Percentiles rank a stretch among this genome's conserved stretches.
Evolutionary conservation across 192 early-diverging fungal species (phyloP).

Genomic region (Mortierella alpina): DNA sequence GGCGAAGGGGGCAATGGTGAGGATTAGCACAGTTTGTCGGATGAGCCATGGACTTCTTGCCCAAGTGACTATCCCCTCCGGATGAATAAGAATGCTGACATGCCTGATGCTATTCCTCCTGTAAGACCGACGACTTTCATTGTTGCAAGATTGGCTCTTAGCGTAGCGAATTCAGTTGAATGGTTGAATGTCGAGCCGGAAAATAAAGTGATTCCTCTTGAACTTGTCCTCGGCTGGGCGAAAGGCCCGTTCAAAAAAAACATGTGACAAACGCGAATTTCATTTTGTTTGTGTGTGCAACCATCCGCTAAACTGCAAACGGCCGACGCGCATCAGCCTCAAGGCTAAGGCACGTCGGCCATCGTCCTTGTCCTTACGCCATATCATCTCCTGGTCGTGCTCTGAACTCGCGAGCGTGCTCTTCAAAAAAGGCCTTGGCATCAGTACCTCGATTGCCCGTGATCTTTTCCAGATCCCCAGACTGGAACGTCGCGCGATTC

Average conservation of each 20-base stretch:
- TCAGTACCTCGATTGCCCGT: conserved; percentile 18
- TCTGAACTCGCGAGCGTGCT: conserved; percentile 19
- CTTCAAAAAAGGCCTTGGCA: conserved; percentile 27
- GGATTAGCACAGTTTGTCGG: neutral
- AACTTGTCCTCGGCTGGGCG: neutral
- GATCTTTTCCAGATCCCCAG: conserved; percentile 43
- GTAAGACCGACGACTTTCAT: conserved; percentile 96
- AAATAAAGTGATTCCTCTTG: neutral
- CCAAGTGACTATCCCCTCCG: too few species aligned
- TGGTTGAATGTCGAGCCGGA: neutral
- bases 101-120: conserved; percentile 92
- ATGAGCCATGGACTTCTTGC: neutral
- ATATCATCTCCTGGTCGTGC: neutral
- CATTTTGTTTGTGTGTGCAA: too few species aligned
- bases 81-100: neutral
- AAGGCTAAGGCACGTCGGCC: too few species aligned
- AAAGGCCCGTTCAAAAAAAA: neutral
- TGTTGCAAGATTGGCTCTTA: neutral
- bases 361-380: neutral
- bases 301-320: too few species aligned
- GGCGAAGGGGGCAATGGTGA: neutral
- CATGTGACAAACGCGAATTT: neutral
- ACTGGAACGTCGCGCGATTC: conserved; percentile 29
- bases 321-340: too few species aligned
- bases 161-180: too few species aligned